Evolutionary conservation across 2,329 filamentous ascomycete species (phyloP).

Genomic region (Neoarthrinium moseri): DNA sequence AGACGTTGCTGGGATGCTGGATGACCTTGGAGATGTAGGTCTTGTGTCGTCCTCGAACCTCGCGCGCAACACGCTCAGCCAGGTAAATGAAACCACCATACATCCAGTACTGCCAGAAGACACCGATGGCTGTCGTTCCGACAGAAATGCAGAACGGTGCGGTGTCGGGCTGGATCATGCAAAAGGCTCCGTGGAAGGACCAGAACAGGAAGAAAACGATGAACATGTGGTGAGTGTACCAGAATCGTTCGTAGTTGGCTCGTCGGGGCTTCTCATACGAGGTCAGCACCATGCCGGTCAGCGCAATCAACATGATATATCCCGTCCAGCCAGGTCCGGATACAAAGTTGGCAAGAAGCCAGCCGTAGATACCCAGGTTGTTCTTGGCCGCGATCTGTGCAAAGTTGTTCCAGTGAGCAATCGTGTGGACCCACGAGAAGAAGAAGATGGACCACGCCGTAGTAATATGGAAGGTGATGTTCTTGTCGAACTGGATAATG

Average conservation of each 20-base stretch:
- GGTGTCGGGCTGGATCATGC: slow-evolving; percentile 85
- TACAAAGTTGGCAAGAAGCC: slow-evolving; percentile 72
- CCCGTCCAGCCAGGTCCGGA: slow-evolving; percentile 84
- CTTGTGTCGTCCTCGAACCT: slow-evolving; percentile 77
- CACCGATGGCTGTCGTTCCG: slow-evolving; percentile 64
- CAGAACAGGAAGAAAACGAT: slow-evolving; percentile 88
- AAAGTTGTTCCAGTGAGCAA: slow-evolving; percentile 87
- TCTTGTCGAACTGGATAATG: slow-evolving; percentile 86
- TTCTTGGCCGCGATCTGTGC: slow-evolving; percentile 73
- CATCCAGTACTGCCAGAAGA: slow-evolving; percentile 91
- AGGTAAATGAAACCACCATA: slow-evolving; percentile 80
- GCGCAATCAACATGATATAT: slow-evolving; percentile 76
- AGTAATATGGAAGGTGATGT: slow-evolving; percentile 83
- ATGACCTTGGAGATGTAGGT: slow-evolving; percentile 88
- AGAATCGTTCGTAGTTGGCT: slow-evolving; percentile 85
- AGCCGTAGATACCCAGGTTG: slow-evolving; percentile 75
- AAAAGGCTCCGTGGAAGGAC: slow-evolving; percentile 86
- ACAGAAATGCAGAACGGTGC: slow-evolving; percentile 75
- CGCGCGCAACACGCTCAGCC: slow-evolving; percentile 74
- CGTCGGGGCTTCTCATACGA: slow-evolving; percentile 75
- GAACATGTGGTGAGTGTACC: slow-evolving; percentile 88
- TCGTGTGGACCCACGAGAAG: slow-evolving; percentile 83
- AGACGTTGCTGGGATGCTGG: slow-evolving; percentile 84
- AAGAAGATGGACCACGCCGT: slow-evolving; percentile 87
- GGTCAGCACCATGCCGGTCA: slow-evolving; percentile 77